phyloP scores from a whole-genome alignment of 768 basidiomycete genomes.

The Lactifluus echinatus region DNA sequence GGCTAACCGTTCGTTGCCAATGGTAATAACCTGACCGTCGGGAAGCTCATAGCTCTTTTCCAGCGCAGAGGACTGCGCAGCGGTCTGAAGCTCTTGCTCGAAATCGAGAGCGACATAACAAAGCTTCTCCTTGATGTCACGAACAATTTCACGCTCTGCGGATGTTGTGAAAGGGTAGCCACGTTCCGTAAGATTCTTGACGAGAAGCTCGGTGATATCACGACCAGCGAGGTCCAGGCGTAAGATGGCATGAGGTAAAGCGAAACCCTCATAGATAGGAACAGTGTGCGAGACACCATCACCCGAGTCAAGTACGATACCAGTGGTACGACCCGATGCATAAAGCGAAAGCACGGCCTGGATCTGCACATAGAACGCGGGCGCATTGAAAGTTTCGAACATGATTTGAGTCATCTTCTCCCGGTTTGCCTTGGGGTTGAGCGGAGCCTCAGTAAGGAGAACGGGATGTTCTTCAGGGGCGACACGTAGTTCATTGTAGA shows the following conservation, averaged over 20 bases:
- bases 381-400: constrained; percentile 72
- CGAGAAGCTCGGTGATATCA: constrained; percentile 77
- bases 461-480: constrained; percentile 73
- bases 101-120: constrained; percentile 94
- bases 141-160: constrained; percentile 88
- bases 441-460: constrained; percentile 61
- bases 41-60: constrained; percentile 95
- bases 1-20: constrained; percentile 53
- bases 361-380: constrained; percentile 68
- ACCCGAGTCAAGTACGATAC: constrained; percentile 92
- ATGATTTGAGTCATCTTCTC: constrained; percentile 76
- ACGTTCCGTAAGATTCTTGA: constrained; percentile 83
- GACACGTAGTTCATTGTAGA: constrained; percentile 77
- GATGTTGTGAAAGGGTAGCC: constrained; percentile 93
- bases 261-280: constrained; percentile 93
- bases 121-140: constrained; percentile 91
- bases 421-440: constrained; percentile 66
- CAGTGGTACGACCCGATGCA: constrained; percentile 91
- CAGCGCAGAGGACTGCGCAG: constrained; percentile 78
- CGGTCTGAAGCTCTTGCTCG: constrained; percentile 87
- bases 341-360: constrained; percentile 74
- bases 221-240: constrained; percentile 90
- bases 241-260: constrained; percentile 86
- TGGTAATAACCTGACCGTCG: constrained; percentile 88
- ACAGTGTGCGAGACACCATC: constrained; percentile 96